Base-by-base conservation (phyloP, 805 yeast genomes). In the Barnettozyma vustinii region DNA sequence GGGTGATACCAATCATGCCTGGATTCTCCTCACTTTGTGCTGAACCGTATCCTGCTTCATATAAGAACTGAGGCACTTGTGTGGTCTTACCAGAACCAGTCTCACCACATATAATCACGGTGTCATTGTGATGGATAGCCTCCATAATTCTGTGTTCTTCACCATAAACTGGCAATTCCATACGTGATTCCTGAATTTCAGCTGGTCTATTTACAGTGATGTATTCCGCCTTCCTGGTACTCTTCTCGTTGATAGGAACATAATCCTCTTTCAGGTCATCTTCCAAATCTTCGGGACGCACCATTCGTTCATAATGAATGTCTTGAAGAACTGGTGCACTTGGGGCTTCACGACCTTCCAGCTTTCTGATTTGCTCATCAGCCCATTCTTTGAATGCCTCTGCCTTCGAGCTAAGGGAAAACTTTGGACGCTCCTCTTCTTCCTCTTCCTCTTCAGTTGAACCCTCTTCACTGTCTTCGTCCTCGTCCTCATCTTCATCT, bases 11-110 rank as follows among this genome's bases (percentile, higher is more conserved):
- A 58, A 94, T 88, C 91, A 92, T 85, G 1, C 98, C 98, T 0
- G 96, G 92, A 12, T 81, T 79, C 8, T 80, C 80, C 7, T 80
- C 70, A 6, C 70, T 68, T 8, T 75, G 74, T 7, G 63, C 56
- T 40, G 69, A 65, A 5, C 97, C 97, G 62, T 84, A 92, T 1
- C 98, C 98, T 0, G 96, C 80, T 67, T 94, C 99, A 61, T 82
- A 89, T 41, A 94, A 68, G 60, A 94, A 94, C 64, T 94, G 99
- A 0, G 99, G 99, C 5, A 94, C 91, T 68, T 94, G 99, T 0
- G 99, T 94, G 1, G 99, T 94, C 65, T 94, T 94, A 68, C 99
- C 99, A 2, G 97, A 90, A 58, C 99, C 99, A 1, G 99, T 94
- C 59, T 91, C 98, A 74, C 99, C 99, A 70, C 97, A 92, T 23